Evolutionary conservation across 345 rosid species (phyloP), one percentile per base, ranked within the genome.

Genomic region (Zanthoxylum bungeanum): DNA sequence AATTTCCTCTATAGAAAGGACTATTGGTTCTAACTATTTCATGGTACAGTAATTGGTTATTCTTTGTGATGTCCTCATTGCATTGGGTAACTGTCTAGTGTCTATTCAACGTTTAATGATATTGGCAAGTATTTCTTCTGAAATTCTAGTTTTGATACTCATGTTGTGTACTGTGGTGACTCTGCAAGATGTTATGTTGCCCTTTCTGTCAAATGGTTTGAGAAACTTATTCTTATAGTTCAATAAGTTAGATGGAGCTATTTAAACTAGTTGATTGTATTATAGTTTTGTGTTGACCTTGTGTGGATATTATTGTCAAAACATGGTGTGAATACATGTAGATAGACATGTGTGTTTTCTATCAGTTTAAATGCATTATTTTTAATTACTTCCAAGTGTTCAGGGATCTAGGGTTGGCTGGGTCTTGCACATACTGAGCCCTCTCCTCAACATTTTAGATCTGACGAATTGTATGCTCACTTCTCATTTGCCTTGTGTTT

Each of bases 401-500:
- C n/a, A 4, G 31, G 30, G 4, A 12, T 37, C n/a, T 19, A 14
- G 19, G 44, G 31, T 37, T 37, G n/a, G 30, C 28, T 24, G 50
- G 51, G 27, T 25, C 62, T 33, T 25, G 25, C 49, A 16, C 27
- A 30, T 51, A 8, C 24, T 6, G 11, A 27, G n/a, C 6, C 39
- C 27, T 62, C 61, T 34, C 19, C 25, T 9, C 42, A 49, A 36
- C 8, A 52, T 62, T 33, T 19, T 37, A 22, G 16, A 52, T 50
- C 1, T 14, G 28, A 7, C 8, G 64, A 10, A 61, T 24, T 64
- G 21, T 7, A 39, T 9, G n/a, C 36, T 56, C 30, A 10, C 63
- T 27, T 42, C 7, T 44, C 4, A 1, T 30, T 68, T 47, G 14
- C 39, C 57, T 72, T 66, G 59, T 66, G 30, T 74, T 53, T 56